Conservation (phyloP, 2,329 filamentous ascomycete genomes). For the Verticillium tricorpus region DNA sequence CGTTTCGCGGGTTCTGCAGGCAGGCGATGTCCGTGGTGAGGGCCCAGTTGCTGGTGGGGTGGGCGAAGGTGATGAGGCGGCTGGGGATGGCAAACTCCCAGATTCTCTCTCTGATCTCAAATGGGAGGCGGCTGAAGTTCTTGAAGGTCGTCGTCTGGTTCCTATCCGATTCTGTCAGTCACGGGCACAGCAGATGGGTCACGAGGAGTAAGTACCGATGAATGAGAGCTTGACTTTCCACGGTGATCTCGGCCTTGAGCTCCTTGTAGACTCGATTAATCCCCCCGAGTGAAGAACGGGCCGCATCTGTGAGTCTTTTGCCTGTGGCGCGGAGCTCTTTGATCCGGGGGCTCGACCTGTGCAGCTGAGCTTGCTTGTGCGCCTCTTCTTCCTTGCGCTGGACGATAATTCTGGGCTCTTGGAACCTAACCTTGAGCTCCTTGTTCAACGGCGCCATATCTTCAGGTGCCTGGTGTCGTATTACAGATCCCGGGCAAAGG, state of each 20-base stretch:
- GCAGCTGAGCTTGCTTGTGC: background rate
- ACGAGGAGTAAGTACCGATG: background rate
- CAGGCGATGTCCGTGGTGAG: slow-evolving; percentile 6
- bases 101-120: slow-evolving; percentile 10
- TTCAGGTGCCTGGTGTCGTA: background rate
- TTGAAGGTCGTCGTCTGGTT: slow-evolving; percentile 1
- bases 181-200: background rate
- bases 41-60: slow-evolving; percentile 7
- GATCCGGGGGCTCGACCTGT: background rate
- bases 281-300: background rate
- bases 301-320: background rate
- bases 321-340: background rate
- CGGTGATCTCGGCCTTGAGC: background rate
- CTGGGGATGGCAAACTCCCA: slow-evolving; percentile 9
- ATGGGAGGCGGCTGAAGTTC: slow-evolving; percentile 3
- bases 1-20: background rate
- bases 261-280: background rate
- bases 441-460: background rate
- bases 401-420: background rate
- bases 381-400: background rate
- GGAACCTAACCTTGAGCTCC: background rate
- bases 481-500: too few relatives aligned
- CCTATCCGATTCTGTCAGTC: background rate
- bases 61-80: slow-evolving; percentile 7
- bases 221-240: background rate